Evolutionary conservation across 805 yeast species (phyloP), one percentile per base, ranked within the genome.

Genomic region (Priceomyces melissophilus): DNA sequence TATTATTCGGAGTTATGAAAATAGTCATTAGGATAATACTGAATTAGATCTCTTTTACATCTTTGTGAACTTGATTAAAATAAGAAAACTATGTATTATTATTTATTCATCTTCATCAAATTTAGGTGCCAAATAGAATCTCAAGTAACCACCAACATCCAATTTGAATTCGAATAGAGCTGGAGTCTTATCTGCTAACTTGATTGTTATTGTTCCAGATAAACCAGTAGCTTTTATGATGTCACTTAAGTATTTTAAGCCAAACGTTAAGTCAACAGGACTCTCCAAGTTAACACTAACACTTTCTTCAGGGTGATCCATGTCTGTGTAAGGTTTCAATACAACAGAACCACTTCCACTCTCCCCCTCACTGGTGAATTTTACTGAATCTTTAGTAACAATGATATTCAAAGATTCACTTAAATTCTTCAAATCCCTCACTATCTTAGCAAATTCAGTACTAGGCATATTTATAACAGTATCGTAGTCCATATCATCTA

Each of bases 111-210:
- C 96, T 49, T 90, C 98, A 50, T 86, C 96, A 62, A 93, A 88
- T 76, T 93, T 91, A 45, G 99, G 99, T 54, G 99, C 99, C 64
- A 93, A 78, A 78, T 87, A 93, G 79, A 86, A 93, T 63, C 96
- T 84, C 63, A 93, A 74, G 67, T 87, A 87, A 40, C 99, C 99
- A 64, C 91, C 85, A 26, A 64, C 73, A 47, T 88, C 82, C 60
- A 93, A 74, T 66, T 84, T 84, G 71, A 84, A 93, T 70, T 91
- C 97, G 59, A 93, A 88, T 63, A 89, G 71, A 32, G 97, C 96
- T 27, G 99, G 99, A 11, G 93, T 82, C 60, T 86, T 88, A 57
- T 85, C 91, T 13, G 96, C 86, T 58, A 93, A 77, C 65, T 87
- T 86, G 49, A 93, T 76, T 31, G 93, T 85, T 45, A 91, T 90